Evolutionary conservation across 2,329 filamentous ascomycete genomes (phyloP), one percentile per base, ranked within the genome.

Genomic region (Ramularia endophylla): DNA sequence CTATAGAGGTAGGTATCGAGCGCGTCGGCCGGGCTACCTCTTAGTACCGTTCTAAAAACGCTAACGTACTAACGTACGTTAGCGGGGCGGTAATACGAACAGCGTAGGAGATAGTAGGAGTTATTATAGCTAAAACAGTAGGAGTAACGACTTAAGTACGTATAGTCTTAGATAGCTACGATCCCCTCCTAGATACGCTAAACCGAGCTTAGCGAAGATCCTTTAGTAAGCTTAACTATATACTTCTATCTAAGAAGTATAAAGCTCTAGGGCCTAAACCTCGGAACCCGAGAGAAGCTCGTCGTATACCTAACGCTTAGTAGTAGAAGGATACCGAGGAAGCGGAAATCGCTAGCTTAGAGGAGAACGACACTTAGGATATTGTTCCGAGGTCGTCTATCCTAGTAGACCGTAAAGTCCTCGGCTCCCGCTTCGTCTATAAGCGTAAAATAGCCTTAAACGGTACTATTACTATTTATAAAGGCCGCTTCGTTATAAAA

Each of bases 351-450:
- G 13, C 30, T 31, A 44, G 41, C 27, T 27, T 44, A 18, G 28
- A 29, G n/a, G 13, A 39, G 20, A 44, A 44, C 29, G 20, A 44
- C 32, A 44, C 29, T 15, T 44, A 35, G 41, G 22, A 40, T 8
- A n/a, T 44, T 8, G 30, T 44, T 7, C 36, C 15, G 3, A 15
- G 30, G 22, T 31, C 18, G n/a, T 27, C 22, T 4, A n/a, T n/a
- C n/a, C n/a, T n/a, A n/a, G n/a, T n/a, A n/a, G 8, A 40, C 18
- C 25, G 25, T 8, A 35, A 44, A 27, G 41, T 40, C 7, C 41
- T 44, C 13, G 18, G 27, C 8, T 44, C 30, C 13, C 6, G 22
- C 30, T 44, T 22, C 36, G 41, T 44, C 13, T 44, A 27, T 35
- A 44, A 35, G 20, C 19, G 36, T 6, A 44, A 44, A 18, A 38